Percentiles rank a stretch among this genome's conserved stretches.
Evolutionary conservation across 208 protist species (phyloP).

Genomic region (Novymonas esmeraldas): DNA sequence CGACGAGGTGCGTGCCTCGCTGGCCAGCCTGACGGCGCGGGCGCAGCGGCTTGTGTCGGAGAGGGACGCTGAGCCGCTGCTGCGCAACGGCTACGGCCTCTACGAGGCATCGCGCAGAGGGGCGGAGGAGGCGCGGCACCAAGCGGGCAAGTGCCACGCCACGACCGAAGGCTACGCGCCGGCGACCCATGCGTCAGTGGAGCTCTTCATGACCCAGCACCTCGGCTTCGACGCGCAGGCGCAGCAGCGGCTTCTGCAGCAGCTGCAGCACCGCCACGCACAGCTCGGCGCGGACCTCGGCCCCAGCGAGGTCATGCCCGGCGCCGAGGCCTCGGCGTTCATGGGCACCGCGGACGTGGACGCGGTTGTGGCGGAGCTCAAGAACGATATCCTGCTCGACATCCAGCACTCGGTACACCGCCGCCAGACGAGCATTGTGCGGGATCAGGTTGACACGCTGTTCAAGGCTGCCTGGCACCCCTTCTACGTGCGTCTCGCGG

Average conservation of each 20-base stretch:
- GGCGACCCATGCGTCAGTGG: conserved; percentile 66
- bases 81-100: conserved; percentile 65
- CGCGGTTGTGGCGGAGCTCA: conserved; percentile 57
- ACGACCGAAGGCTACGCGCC: conserved; percentile 38
- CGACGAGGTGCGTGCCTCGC: conserved; percentile 66
- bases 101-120: conserved; percentile 64
- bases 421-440: conserved; percentile 55
- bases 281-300: conserved; percentile 47
- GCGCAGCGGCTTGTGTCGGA: conserved; percentile 60
- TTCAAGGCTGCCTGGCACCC: conserved; percentile 67
- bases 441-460: conserved; percentile 55
- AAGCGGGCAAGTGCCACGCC: conserved; percentile 29
- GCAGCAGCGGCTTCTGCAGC: conserved; percentile 81
- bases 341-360: conserved; percentile 50
- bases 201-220: conserved; percentile 84
- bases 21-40: conserved; percentile 71
- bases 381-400: conserved; percentile 56
- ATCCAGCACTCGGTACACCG: conserved; percentile 64
- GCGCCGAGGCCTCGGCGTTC: conserved; percentile 22
- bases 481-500: conserved; percentile 60
- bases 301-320: conserved; percentile 22
- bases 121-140: conserved; percentile 41
- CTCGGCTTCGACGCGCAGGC: conserved; percentile 81
- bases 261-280: conserved; percentile 58
- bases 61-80: conserved; percentile 48